Conservation (phyloP, 2,329 filamentous ascomycete genomes). For the Stemphylium lycopersici region DNA sequence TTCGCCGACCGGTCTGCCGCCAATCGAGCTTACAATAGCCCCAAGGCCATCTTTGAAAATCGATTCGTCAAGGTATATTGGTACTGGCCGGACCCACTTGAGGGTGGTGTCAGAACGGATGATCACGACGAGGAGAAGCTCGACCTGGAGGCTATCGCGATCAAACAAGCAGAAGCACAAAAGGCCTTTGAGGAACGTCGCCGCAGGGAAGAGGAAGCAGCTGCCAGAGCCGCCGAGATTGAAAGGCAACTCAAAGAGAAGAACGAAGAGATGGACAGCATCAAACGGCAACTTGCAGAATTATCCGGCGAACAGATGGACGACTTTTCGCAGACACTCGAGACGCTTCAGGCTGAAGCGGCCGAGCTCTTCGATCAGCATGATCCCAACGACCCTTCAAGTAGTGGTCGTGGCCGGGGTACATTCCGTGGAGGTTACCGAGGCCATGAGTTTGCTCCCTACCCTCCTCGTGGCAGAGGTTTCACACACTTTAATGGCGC, state of each 20-base stretch:
- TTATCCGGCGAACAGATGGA: conserved; percentile 35
- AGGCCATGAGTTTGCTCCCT: conserved; percentile 45
- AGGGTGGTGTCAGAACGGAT: not conserved
- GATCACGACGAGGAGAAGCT: conserved; percentile 54
- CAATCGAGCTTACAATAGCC: conserved; percentile 73
- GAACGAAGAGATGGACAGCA: conserved; percentile 67
- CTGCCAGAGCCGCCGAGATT: conserved; percentile 67
- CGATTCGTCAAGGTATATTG: conserved; percentile 86
- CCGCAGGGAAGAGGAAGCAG: conserved; percentile 67
- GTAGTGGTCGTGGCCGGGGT: conserved; percentile 20
- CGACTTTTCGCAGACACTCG: conserved; percentile 25
- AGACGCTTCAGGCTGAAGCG: conserved; percentile 54
- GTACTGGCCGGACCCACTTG: conserved; percentile 59
- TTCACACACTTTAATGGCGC: conserved; percentile 45
- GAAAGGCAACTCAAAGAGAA: conserved; percentile 69
- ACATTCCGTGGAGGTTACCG: conserved; percentile 43
- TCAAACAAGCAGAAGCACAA: conserved; percentile 74
- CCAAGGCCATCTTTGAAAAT: conserved; percentile 83
- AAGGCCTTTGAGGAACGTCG: conserved; percentile 69
- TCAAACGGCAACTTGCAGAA: conserved; percentile 68
- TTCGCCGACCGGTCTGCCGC: conserved; percentile 71
- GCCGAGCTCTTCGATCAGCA: conserved; percentile 70
- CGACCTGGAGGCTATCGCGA: conserved; percentile 72
- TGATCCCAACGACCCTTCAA: conserved; percentile 25
- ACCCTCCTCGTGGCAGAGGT: conserved; percentile 16